Base-by-base conservation (phyloP, 805 yeast genomes). In the Yarrowia yakushimensis region DNA sequence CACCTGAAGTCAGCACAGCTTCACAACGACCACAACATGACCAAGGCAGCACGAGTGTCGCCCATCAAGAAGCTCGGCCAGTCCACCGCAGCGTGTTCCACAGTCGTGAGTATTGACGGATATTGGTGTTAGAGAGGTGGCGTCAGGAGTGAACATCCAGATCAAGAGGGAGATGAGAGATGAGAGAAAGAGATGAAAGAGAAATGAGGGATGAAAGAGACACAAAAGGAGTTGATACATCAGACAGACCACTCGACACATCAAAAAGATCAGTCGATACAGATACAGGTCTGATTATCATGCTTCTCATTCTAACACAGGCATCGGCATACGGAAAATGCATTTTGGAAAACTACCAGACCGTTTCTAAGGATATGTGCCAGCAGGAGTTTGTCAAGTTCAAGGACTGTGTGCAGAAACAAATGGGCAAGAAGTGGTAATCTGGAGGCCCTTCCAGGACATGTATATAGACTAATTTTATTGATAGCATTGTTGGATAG, bases 331-430 rank as follows among this genome's bases (percentile, higher is more conserved):
- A 63, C 36, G 65, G 65, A 11, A 36, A 52, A 8, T 63, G 65
- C 45, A 46, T 63, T 13, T 28, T 63, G 30, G 63, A 42, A 4
- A 50, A 34, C 62, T 63, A 63, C 42, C 63, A 61, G 55, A 31
- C 62, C 7, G 55, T 63, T 17, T 31, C 62, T 20, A 50, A 48
- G 25, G 61, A 62, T 22, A 63, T 62, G 64, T 63, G 65, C 37
- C 55, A 62, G 34, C 55, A 41, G 30, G 64, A 63, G 62, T 63
- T 63, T 42, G 28, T 36, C 20, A 42, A 63, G 57, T 62, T 63
- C 46, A 63, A 63, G 42, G 61, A 62, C 30, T 63, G 65, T 37
- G 64, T 63, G 15, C 65, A 63, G 50, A 43, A 46, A 23, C 43
- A 60, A 27, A 59, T 63, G 39, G 60, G 65, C 43, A 28, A 23